Conservation (phyloP, 768 basidiomycete species). For the Tylopilus cervinicoccineus region DNA sequence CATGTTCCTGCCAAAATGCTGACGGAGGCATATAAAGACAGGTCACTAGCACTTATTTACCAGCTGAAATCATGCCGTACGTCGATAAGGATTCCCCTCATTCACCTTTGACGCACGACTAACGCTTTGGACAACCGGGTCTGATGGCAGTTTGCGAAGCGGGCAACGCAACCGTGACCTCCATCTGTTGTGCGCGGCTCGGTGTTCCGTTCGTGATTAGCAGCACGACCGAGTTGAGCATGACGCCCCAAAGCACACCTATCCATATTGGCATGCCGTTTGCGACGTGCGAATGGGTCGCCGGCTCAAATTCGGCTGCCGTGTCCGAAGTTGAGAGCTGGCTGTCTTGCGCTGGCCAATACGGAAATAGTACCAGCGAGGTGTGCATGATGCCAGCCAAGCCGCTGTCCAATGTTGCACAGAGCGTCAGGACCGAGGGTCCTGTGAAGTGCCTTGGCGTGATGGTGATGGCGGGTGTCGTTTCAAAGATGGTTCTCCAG, state of each 20-base stretch:
- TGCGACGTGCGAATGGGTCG: constrained; percentile 1
- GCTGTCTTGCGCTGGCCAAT: background rate
- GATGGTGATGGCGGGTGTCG: background rate
- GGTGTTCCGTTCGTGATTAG: background rate
- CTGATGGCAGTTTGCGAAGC: background rate
- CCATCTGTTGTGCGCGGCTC: constrained; percentile 3
- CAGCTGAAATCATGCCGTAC: background rate
- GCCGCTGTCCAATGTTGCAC: background rate
- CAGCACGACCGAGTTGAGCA: background rate
- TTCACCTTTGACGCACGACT: background rate
- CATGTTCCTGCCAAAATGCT: too few species aligned
- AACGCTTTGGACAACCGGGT: too few species aligned
- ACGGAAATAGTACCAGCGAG: background rate
- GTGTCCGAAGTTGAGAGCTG: background rate
- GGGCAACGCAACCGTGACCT: constrained; percentile 4
- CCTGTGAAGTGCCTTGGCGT: background rate
- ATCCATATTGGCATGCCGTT: background rate
- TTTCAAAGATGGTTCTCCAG: background rate
- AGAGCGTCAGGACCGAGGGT: background rate
- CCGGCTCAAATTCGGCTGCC: background rate
- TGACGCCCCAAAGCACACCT: background rate
- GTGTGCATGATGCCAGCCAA: background rate
- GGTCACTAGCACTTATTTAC: background rate
- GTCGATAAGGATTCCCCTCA: background rate
- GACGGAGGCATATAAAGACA: background rate